Conservation (phyloP, 2,329 filamentous ascomycete species). For the Kalmusia sp. region DNA sequence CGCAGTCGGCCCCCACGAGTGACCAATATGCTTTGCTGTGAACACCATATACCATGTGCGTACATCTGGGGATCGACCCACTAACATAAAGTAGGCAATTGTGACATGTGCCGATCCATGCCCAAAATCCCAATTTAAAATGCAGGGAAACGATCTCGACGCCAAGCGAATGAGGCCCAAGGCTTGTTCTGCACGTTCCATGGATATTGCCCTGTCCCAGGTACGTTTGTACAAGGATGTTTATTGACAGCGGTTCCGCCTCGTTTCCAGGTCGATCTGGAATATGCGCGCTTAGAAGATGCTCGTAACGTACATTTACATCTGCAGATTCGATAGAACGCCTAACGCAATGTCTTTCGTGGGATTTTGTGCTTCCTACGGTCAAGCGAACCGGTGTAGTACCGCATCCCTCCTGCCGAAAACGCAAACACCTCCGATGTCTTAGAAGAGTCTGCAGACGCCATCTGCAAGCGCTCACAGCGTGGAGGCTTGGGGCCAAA, state of each 20-base stretch:
- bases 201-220: background rate
- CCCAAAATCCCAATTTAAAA: background rate
- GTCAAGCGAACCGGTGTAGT: background rate
- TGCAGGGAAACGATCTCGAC: background rate
- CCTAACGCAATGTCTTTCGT: background rate
- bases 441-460: background rate
- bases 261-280: background rate
- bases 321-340: background rate
- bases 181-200: background rate
- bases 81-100: background rate
- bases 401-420: background rate
- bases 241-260: background rate
- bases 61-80: background rate
- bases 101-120: background rate
- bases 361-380: background rate
- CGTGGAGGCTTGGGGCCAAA: background rate
- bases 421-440: background rate
- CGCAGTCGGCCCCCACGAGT: background rate
- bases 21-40: background rate
- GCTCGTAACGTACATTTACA: background rate
- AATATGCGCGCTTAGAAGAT: background rate
- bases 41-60: background rate
- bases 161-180: background rate
- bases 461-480: background rate
- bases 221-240: background rate